Conservation (phyloP, 306 rosid genomes). For the Lathyrus tuberosus region DNA sequence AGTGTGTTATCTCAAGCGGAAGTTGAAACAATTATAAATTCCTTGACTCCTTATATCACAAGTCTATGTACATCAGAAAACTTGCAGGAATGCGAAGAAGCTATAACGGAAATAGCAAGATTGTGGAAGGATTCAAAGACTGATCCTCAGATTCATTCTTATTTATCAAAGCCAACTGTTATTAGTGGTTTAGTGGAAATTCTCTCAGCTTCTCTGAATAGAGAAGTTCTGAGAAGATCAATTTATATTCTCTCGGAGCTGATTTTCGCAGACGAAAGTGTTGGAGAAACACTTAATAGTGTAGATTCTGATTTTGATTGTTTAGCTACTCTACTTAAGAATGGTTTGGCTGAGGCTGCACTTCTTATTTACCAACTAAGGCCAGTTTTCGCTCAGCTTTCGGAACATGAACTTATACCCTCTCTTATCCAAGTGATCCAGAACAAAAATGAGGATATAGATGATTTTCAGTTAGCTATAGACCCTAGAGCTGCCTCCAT, state of each 20-base stretch:
- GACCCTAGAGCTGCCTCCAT: slow-evolving; percentile 78
- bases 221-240: slow-evolving; percentile 73
- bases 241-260: slow-evolving; percentile 79
- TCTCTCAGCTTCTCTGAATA: slow-evolving; percentile 70
- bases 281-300: slow-evolving; percentile 72
- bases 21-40: slow-evolving; percentile 66
- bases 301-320: slow-evolving; percentile 90
- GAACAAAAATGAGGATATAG: slow-evolving; percentile 57
- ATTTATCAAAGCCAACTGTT: slow-evolving; percentile 69
- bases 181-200: slow-evolving; percentile 82
- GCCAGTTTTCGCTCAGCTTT: slow-evolving; percentile 70
- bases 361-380: slow-evolving; percentile 78
- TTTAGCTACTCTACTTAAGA: slow-evolving; percentile 73
- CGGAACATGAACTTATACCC: slow-evolving; percentile 70
- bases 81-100: slow-evolving; percentile 76
- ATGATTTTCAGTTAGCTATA: slow-evolving; percentile 65
- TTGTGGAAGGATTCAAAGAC: slow-evolving; percentile 82
- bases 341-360: slow-evolving; percentile 80
- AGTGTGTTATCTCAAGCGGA: slow-evolving; percentile 87
- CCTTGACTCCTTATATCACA: slow-evolving; percentile 67
- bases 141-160: slow-evolving; percentile 68
- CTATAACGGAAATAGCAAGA: slow-evolving; percentile 68
- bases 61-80: slow-evolving; percentile 79
- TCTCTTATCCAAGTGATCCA: slow-evolving; percentile 61
- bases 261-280: slow-evolving; percentile 60